A percentile compares a stretch with the other conserved stretches of the same genome.
Evolutionary conservation across 495 filamentous ascomycete genomes (phyloP).

Genomic region (Penicillium canariense): DNA sequence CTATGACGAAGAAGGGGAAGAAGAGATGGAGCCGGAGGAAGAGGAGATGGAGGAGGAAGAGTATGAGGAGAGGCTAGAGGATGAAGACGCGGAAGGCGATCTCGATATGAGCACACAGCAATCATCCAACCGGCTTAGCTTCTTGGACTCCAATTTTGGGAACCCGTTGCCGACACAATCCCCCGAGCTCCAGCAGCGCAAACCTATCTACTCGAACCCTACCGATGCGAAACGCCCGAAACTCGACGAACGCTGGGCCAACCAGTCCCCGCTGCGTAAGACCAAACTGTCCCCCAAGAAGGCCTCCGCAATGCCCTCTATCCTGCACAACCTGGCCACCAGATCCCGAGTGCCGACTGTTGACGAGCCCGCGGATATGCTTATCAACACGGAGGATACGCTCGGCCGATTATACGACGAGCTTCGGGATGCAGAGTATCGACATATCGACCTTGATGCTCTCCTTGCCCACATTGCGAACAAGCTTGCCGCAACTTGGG

Average conservation of each 20-base stretch:
- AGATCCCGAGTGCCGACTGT: conserved; percentile 32
- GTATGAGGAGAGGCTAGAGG: conserved; percentile 30
- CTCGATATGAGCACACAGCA: conserved; percentile 23
- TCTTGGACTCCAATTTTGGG: conserved; percentile 35
- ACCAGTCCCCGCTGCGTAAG: conserved; percentile 38
- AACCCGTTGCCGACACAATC: conserved; percentile 24
- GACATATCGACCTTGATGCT: conserved; percentile 52
- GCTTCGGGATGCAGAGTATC: conserved; percentile 49
- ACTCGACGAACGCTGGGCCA: conserved; percentile 42
- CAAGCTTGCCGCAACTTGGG: conserved; percentile 59
- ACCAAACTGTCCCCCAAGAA: conserved; percentile 45
- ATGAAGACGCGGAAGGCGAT: conserved; percentile 29
- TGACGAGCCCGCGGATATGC: conserved; percentile 44
- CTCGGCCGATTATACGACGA: conserved; percentile 54
- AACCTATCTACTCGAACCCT: conserved; percentile 44
- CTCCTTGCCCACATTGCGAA: conserved; percentile 54
- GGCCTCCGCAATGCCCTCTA: conserved; percentile 47
- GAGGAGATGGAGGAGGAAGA: conserved; percentile 23
- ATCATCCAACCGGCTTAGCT: conserved; percentile 25
- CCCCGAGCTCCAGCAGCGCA: conserved; percentile 25
- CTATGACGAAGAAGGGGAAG: conserved; percentile 33
- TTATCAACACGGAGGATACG: conserved; percentile 44
- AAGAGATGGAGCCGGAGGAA: conserved; percentile 32
- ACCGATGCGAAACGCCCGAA: conserved; percentile 45
- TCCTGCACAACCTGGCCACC: conserved; percentile 44